Percentiles rank a stretch among this genome's conserved stretches.
These are phyloP conservation scores for Rhamnella rubrinervis DNA, from an alignment of 331 rosid species.

Conservation along the genomic window DNA sequence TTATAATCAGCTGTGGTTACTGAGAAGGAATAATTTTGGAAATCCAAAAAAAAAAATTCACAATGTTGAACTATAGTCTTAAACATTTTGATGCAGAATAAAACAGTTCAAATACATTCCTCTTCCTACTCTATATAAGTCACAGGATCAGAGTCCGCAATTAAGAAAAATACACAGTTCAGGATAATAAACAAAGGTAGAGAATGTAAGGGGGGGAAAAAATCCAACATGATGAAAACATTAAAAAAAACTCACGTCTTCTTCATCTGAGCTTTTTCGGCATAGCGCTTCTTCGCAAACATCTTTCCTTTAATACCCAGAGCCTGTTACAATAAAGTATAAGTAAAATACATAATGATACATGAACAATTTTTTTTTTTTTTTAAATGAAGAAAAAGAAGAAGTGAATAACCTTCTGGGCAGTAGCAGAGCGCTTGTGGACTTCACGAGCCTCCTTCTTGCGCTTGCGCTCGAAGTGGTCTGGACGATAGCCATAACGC, in stretches of 20 bases:
- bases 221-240: background rate
- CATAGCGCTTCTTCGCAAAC: slow-evolving; percentile 83
- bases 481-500: slow-evolving; percentile 77
- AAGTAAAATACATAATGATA: background rate
- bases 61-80: no score
- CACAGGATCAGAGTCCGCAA: no score
- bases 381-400: background rate
- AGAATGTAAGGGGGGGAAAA: background rate
- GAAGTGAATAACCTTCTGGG: slow-evolving; percentile 60
- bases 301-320: slow-evolving; percentile 86
- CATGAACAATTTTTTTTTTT: background rate
- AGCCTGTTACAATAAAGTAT: slow-evolving; percentile 41
- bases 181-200: background rate
- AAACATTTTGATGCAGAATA: no score
- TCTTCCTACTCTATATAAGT: no score
- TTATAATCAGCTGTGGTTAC: no score
- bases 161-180: no score
- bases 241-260: slow-evolving; percentile 58
- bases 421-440: slow-evolving; percentile 71
- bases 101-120: no score
- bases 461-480: slow-evolving; percentile 88
- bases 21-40: no score
- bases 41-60: no score
- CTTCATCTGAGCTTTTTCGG: slow-evolving; percentile 87
- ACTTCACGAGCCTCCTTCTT: slow-evolving; percentile 86